Evolutionary conservation across 2,329 filamentous ascomycete genomes (phyloP).

Genomic region (Macroventuria anomochaeta): DNA sequence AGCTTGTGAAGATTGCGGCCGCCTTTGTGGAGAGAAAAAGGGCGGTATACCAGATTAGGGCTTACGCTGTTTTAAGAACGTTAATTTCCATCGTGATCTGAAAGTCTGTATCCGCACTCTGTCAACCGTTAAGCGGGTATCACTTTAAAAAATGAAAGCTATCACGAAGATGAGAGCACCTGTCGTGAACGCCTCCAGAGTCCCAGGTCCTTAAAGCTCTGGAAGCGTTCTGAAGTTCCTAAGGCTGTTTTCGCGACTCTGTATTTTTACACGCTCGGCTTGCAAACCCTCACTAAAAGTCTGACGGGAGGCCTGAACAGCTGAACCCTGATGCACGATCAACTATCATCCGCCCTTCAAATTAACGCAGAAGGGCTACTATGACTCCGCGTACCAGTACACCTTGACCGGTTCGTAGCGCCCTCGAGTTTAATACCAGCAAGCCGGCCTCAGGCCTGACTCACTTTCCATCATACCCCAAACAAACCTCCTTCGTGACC

Average conservation of each 20-base stretch:
- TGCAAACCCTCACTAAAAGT: conserved; percentile 8
- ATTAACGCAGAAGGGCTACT: conserved; percentile 16
- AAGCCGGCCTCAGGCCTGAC: conserved; percentile 39
- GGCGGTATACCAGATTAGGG: conserved; percentile 6
- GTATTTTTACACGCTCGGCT: not conserved
- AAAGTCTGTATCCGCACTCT: not conserved
- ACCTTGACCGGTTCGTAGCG: conserved; percentile 13
- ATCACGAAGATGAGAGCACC: too few species aligned
- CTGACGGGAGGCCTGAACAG: conserved; percentile 11
- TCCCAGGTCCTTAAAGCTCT: not conserved
- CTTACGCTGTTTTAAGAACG: not conserved
- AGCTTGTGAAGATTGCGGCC: not conserved
- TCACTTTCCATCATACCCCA: conserved; percentile 36
- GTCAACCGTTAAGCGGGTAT: not conserved
- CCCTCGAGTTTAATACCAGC: conserved; percentile 31
- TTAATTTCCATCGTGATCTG: not conserved
- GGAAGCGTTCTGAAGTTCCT: too few species aligned
- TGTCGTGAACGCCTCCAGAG: too few species aligned
- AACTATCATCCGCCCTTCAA: conserved; percentile 12
- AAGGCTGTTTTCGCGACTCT: not conserved
- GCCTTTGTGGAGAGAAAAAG: conserved; percentile 17
- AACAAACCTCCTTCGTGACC: conserved; percentile 26
- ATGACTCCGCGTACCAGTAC: conserved; percentile 8
- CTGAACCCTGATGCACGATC: conserved; percentile 10
- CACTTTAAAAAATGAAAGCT: too few species aligned